Base-by-base conservation (phyloP, 495 filamentous ascomycete genomes). In the Parmelia sp. region DNA sequence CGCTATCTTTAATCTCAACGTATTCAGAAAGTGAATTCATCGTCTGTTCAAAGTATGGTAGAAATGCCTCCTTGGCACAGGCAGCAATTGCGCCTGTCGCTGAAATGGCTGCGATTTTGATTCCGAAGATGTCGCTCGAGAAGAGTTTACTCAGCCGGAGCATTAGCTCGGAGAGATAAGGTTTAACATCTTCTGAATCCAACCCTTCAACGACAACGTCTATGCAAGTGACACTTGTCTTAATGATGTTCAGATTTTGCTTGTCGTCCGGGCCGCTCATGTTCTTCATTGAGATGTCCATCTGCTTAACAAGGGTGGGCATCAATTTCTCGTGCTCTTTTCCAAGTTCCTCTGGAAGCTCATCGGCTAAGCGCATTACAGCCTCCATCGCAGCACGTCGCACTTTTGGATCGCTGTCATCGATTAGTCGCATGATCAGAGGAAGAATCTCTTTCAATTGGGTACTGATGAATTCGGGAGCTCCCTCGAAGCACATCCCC, bases 401-500 rank as follows among this genome's bases (percentile, higher is more conserved):
- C 60, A 98, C 94, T 71, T 86, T 86, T 66, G 84, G 77, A 60
- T 91, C 91, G 7, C 82, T 80, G 69, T 98, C 94, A 68, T 89
- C 87, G 25, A 98, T 83, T 11, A 98, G 84, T 71, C 86, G 86
- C 53, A 97, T 80, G 63, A 97, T 86, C 63, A 89, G 81, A 44
- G 94, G 95, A 75, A 97, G 87, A 71, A 96, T 88, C 66, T 87
- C 84, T 71, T 86, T 81, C 71, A 96, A 83, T 79, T 97, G 92
- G 12, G 91, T 94, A 65, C 87, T 88, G 69, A 97, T 88, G 76
- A 97, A 97, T 70, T 97, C 94, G 11, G 94, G 94, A 42, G 94
- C 95, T 66, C 94, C 94, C 77, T 98, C 94, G 60, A 96, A 94
- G 69, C 90, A 92, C 79, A 91, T 95, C 61, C 93, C 94, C 7